Conservation (phyloP, 2,329 filamentous ascomycete genomes). For the Monosporascus sp. region DNA sequence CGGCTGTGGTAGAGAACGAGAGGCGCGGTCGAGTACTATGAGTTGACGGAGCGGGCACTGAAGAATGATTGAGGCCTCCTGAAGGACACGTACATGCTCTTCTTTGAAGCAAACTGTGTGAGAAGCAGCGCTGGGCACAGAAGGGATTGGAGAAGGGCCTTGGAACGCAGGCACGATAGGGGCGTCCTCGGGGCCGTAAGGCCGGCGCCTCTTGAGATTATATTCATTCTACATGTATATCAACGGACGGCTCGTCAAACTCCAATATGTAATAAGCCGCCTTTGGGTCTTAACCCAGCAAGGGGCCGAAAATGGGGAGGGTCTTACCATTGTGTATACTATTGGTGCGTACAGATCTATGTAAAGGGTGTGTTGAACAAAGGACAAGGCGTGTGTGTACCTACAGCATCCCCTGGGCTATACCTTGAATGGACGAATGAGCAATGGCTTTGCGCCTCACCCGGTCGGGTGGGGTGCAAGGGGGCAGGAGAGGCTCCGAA, state of each 20-base stretch:
- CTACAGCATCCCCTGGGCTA: constrained; percentile 18
- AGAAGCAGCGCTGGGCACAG: constrained; percentile 20
- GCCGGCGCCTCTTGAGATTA: constrained; percentile 40
- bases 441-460: constrained; percentile 23
- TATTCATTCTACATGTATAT: constrained; percentile 30
- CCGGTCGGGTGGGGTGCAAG: constrained; percentile 23
- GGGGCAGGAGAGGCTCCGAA: background rate
- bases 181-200: constrained; percentile 33
- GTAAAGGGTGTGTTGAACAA: constrained; percentile 30
- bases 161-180: constrained; percentile 31
- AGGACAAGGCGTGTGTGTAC: constrained; percentile 19
- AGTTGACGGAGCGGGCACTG: constrained; percentile 24
- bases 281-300: constrained; percentile 14
- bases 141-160: constrained; percentile 21
- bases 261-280: constrained; percentile 28
- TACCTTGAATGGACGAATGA: constrained; percentile 17
- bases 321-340: constrained; percentile 30
- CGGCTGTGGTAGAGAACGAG: constrained; percentile 24
- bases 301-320: constrained; percentile 20
- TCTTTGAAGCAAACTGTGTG: constrained; percentile 17
- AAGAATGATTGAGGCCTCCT: constrained; percentile 29
- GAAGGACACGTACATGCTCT: constrained; percentile 28
- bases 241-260: constrained; percentile 26
- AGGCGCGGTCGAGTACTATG: constrained; percentile 25
- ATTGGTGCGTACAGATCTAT: constrained; percentile 16